These are phyloP conservation scores for Spongispora temasekensis DNA, from an alignment of 1,284 basidiomycete species.

Conservation along the genomic window DNA sequence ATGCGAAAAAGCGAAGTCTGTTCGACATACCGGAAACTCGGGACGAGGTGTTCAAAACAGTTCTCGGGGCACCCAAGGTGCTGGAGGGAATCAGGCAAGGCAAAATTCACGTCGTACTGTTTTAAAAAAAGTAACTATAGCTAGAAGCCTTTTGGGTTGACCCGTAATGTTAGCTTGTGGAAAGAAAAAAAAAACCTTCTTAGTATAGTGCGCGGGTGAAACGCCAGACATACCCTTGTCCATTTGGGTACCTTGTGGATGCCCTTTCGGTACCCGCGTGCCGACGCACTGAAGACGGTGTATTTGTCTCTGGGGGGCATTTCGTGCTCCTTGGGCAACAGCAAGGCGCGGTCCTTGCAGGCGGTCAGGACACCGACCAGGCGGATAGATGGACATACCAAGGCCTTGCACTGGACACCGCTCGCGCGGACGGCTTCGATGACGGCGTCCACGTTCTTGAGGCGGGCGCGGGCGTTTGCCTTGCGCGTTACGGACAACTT, in stretches of 20 bases:
- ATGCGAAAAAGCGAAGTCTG: conserved; percentile 72
- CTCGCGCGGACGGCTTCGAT: conserved; percentile 85
- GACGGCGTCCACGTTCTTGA: conserved; percentile 92
- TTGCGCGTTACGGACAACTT: conserved; percentile 90
- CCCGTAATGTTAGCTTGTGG: conserved; percentile 73
- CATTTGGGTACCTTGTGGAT: conserved; percentile 97
- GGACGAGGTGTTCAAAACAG: conserved; percentile 75
- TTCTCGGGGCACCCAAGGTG: conserved; percentile 64
- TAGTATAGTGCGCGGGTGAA: conserved; percentile 3
- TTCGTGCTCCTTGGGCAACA: conserved; percentile 85
- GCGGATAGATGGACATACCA: conserved; percentile 52
- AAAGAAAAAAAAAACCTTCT: conserved; percentile 18
- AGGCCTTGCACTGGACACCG: conserved; percentile 73
- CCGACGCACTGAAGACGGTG: conserved; percentile 81
- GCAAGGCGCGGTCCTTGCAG: conserved; percentile 63
- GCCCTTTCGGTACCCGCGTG: conserved; percentile 83
- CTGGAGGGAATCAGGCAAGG: conserved; percentile 65
- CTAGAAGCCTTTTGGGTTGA: conserved; percentile 90
- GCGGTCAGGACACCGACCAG: conserved; percentile 1
- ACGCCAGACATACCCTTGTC: conserved; percentile 69
- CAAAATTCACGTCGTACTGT: conserved; percentile 74
- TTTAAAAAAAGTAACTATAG: conserved; percentile 50
- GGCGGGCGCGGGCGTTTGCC: conserved; percentile 83
- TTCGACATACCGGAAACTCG: conserved; percentile 82
- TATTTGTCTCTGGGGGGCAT: conserved; percentile 94